Evolutionary conservation across 768 basidiomycete species (phyloP), one percentile per base, ranked within the genome.

Genomic region (Rhodotorula kratochvilovae): DNA sequence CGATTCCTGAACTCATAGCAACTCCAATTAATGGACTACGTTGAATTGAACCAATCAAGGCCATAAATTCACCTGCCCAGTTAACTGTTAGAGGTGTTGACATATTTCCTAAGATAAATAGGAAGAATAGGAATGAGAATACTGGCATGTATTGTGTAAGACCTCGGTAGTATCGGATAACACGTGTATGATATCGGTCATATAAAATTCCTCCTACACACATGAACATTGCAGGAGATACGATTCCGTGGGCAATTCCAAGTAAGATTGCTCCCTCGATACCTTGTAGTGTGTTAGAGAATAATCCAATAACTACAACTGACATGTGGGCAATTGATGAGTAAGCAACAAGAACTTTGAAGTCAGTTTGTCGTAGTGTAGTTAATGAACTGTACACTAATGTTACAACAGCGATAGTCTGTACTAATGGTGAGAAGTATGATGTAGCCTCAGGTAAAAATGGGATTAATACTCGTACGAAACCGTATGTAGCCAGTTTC

Each of bases 401-500:
- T 46, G 76, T 76, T 39, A 74, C 67, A 66, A 76, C 67, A 55
- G 76, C 72, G 66, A 76, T 63, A 39, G 73, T 74, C 66, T 76
- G 76, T 62, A 74, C 73, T 66, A 76, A 54, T 65, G 76, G 76
- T 61, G 67, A 71, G 61, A 74, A 76, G 66, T 70, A 77, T 65
- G 71, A 69, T 67, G 76, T 75, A 48, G 76, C 76, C 68, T 75
- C 76, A 46, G 74, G 76, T 70, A 77, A 66, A 42, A 77, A 48
- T 46, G 72, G 63, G 53, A 75, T 72, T 66, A 77, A 65, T 64
- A 76, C 63, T 70, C 75, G 69, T 70, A 77, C 58, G 62, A 68
- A 77, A 46, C 77, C 77, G 59, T 74, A 77, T 61, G 75, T 77
- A 56, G 73, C 76, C 70, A 76, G 61, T 71, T 77, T 77, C 54